A percentile compares a stretch with the other conserved stretches of the same genome.
Evolutionary conservation across 1,284 basidiomycete species (phyloP).

Genomic region (Ustilago lituana): DNA sequence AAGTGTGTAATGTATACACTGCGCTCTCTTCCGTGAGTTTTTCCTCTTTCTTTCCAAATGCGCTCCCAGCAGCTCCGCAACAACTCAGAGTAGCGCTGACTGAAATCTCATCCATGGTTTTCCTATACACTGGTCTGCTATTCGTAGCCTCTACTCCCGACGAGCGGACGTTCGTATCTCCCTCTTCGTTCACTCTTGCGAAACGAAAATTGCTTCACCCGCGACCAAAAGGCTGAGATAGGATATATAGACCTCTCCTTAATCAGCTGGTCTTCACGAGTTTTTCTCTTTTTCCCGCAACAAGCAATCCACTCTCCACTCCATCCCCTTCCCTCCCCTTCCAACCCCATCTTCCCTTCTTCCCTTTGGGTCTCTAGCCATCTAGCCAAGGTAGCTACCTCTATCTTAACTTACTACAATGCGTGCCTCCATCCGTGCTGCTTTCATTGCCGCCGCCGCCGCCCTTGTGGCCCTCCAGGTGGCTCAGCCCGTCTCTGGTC

Average conservation of each 20-base stretch:
- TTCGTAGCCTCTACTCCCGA: no score
- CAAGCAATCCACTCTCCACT: conserved; percentile 32
- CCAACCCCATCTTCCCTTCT: conserved; percentile 4
- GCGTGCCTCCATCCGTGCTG: conserved; percentile 39
- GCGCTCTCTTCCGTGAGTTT: no score
- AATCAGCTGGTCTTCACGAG: not conserved
- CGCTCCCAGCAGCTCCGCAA: no score
- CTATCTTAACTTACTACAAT: conserved; percentile 24
- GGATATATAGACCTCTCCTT: conserved; percentile 15
- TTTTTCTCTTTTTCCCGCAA: conserved; percentile 6
- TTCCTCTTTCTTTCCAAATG: conserved; percentile 1
- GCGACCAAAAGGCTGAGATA: conserved; percentile 11
- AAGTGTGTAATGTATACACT: no score
- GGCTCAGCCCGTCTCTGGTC: conserved; percentile 39
- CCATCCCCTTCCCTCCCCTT: not conserved
- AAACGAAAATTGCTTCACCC: no score
- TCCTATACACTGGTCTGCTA: no score
- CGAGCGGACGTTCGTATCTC: no score
- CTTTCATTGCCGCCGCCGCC: conserved; percentile 29
- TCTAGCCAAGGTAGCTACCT: conserved; percentile 40
- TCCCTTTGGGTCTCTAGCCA: conserved; percentile 16
- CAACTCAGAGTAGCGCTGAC: no score
- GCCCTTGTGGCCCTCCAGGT: conserved; percentile 41
- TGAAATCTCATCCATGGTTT: no score
- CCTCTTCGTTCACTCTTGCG: no score